phyloP scores from a whole-genome alignment of 2,329 filamentous ascomycete species.

The Botryosphaeria dothidea region DNA sequence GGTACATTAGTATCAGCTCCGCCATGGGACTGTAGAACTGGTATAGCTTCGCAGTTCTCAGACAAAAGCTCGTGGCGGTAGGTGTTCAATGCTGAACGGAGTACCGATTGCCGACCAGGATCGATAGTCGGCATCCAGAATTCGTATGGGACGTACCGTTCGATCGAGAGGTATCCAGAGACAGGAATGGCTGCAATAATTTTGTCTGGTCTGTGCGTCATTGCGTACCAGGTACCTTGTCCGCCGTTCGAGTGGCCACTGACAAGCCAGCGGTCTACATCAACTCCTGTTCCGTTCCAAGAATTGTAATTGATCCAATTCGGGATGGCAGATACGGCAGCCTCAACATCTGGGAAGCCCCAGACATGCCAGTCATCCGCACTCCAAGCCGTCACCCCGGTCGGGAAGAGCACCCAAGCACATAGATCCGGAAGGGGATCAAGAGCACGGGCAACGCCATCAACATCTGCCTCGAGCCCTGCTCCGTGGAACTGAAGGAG shows the following conservation, averaged over 20 bases:
- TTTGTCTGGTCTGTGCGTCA: constrained; percentile 59
- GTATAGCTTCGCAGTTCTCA: constrained; percentile 53
- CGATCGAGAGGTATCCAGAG: constrained; percentile 60
- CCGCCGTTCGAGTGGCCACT: constrained; percentile 62
- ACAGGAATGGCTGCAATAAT: constrained; percentile 58
- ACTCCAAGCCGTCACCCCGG: constrained; percentile 60
- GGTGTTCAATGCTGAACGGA: constrained; percentile 52
- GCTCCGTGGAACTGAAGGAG: constrained; percentile 58
- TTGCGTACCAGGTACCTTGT: constrained; percentile 59
- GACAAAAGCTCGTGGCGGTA: constrained; percentile 59
- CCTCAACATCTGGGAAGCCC: constrained; percentile 58
- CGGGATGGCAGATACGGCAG: constrained; percentile 51
- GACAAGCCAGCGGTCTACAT: constrained; percentile 53
- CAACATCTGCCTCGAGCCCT: constrained; percentile 55
- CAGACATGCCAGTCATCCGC: constrained; percentile 64
- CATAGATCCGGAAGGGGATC: constrained; percentile 54
- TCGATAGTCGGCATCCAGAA: constrained; percentile 56
- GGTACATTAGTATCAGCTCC: constrained; percentile 60
- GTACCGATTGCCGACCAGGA: constrained; percentile 48
- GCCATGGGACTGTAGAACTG: constrained; percentile 59
- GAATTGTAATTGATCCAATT: constrained; percentile 50
- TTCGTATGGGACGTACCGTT: constrained; percentile 59
- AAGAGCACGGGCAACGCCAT: constrained; percentile 49
- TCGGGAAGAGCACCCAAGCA: constrained; percentile 58
- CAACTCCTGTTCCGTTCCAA: constrained; percentile 52